Base-by-base conservation (phyloP, 495 filamentous ascomycete species). In the Penicillium coffeae region DNA sequence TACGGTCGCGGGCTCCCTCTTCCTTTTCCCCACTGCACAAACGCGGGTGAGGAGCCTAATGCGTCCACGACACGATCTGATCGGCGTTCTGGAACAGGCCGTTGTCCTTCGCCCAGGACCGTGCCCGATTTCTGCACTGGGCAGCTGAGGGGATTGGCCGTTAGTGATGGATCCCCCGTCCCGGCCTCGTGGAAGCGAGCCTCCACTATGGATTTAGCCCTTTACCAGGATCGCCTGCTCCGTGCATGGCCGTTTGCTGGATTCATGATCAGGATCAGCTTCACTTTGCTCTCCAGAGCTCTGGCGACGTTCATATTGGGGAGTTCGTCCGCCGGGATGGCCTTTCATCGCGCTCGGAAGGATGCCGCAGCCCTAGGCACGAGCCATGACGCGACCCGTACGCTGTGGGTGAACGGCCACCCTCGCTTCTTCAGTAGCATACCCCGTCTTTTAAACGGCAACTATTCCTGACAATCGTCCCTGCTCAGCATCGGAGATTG, bases 101-200 rank as follows among this genome's bases (percentile, higher is more conserved):
- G 36, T 47, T 51, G 42, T n/a, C 33, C 25, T 30, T 22, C 34
- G 18, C 3, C 13, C 8, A 27, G 47, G 54, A 18, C 59, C 52
- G 59, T 62, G 59, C 59, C 55, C 55, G 46, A 37, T 19, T 59
- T 60, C 59, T 62, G 52, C 56, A 60, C 38, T 35, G 45, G n/a
- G 42, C n/a, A n/a, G n/a, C n/a, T n/a, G n/a, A n/a, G n/a, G n/a
- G n/a, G 48, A 60, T 63, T 63, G 59, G 60, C 50, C 54, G 53
- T 54, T 60, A 37, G 36, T 8, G 15, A 25, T 53, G 53, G 52
- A 42, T 50, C 45, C 38, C 16, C 30, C 38, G 21, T 56, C 53
- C 52, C 53, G 50, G 42, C 54, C 57, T 60, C 60, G 57, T 63
- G 60, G 60, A 60, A 63, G 60, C 60, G 60, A 63, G 47, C 42